phyloP scores from a whole-genome alignment of 2,329 filamentous ascomycete genomes.

The Elsinoe fawcettii region DNA sequence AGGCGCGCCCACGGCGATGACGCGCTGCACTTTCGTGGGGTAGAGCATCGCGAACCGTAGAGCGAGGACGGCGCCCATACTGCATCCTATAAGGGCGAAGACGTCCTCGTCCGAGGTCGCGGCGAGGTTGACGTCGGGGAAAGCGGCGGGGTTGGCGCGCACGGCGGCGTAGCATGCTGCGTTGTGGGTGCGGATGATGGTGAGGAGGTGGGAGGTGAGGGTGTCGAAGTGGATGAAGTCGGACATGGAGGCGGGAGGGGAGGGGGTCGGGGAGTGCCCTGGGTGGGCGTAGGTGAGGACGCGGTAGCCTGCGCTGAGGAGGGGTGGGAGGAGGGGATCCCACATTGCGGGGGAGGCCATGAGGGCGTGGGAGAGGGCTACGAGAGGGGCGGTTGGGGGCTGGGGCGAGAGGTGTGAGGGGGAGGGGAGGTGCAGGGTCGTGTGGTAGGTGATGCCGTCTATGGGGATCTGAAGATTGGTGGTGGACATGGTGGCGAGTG shows the following conservation, averaged over 20 bases:
- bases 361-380: conserved; percentile 26
- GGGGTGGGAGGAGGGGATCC: conserved; percentile 21
- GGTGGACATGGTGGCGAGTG: neutral
- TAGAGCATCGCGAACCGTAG: conserved; percentile 26
- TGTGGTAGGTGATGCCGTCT: conserved; percentile 24
- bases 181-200: conserved; percentile 15
- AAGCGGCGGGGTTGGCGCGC: neutral
- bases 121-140: neutral
- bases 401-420: conserved; percentile 16
- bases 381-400: conserved; percentile 17
- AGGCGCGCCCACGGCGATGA: conserved; percentile 24
- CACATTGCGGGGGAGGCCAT: conserved; percentile 27
- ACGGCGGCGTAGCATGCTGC: conserved; percentile 12
- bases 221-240: conserved; percentile 22
- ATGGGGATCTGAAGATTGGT: conserved; percentile 15
- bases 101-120: conserved; percentile 17
- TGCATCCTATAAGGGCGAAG: conserved; percentile 25
- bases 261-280: conserved; percentile 23
- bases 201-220: conserved; percentile 23
- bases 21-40: conserved; percentile 20
- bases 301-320: conserved; percentile 22
- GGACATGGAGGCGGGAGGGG: conserved; percentile 16
- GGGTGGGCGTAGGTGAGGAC: conserved; percentile 26
- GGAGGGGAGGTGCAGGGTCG: conserved; percentile 19
- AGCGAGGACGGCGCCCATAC: conserved; percentile 25